phyloP scores from a whole-genome alignment of 2,329 filamentous ascomycete species.

The Neofusicoccum sp. region DNA sequence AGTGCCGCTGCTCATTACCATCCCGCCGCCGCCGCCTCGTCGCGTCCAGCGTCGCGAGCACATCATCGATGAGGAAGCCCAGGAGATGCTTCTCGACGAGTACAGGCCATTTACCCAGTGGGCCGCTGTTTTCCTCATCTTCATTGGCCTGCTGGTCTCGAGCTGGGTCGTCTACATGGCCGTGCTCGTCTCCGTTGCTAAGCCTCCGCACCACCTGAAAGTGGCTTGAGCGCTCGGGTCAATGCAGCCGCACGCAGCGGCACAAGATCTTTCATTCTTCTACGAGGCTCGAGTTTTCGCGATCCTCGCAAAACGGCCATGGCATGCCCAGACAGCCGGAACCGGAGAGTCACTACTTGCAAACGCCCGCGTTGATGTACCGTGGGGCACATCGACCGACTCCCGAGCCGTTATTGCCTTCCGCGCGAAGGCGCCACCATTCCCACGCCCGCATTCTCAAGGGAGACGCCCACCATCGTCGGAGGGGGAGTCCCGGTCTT shows the following conservation, averaged over 20 bases:
- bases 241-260: background rate
- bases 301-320: background rate
- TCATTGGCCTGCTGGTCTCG: slow-evolving; percentile 12
- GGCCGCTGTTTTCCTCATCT: background rate
- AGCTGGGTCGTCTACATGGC: slow-evolving; percentile 8
- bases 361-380: no score
- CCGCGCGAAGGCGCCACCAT: no score
- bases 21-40: background rate
- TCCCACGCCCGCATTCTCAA: no score
- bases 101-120: slow-evolving; percentile 10
- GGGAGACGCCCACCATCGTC: no score
- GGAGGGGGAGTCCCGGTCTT: no score
- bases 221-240: slow-evolving; percentile 6
- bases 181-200: slow-evolving; percentile 2
- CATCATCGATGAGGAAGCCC: slow-evolving; percentile 12
- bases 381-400: no score
- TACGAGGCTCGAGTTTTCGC: background rate
- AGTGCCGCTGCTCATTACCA: slow-evolving; percentile 4
- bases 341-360: background rate
- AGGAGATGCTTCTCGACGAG: slow-evolving; percentile 1
- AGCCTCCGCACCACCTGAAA: background rate
- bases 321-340: background rate
- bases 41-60: background rate
- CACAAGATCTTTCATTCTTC: background rate
- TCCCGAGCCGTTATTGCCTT: no score